Percentiles rank a stretch among this genome's conserved stretches.
Conservation (phyloP, 2,329 filamentous ascomycete genomes). For the Ceratocystis cubensis region DNA sequence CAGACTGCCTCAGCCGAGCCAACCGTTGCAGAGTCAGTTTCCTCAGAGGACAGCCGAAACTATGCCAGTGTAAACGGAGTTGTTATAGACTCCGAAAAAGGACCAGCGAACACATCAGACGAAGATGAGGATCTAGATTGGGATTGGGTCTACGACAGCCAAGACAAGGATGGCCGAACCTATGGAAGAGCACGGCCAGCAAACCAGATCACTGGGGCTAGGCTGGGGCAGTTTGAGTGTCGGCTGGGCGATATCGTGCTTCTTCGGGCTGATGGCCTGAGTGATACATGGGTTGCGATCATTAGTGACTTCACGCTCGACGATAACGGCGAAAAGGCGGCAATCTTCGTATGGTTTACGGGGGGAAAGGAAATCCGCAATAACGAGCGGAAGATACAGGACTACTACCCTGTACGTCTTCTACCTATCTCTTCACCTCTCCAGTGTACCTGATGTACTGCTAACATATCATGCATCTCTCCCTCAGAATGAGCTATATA, state of each 20-base stretch:
- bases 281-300: slow-evolving; percentile 85
- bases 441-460: not conserved
- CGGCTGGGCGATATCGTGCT: slow-evolving; percentile 71
- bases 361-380: slow-evolving; percentile 81
- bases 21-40: not conserved
- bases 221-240: slow-evolving; percentile 71
- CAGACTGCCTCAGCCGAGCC: slow-evolving; percentile 8
- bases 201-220: slow-evolving; percentile 63
- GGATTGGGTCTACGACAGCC: slow-evolving; percentile 21
- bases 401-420: slow-evolving; percentile 53
- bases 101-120: not conserved
- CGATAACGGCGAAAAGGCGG: slow-evolving; percentile 64
- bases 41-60: slow-evolving; percentile 1
- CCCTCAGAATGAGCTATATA: slow-evolving; percentile 71
- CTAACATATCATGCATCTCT: not conserved
- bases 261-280: slow-evolving; percentile 73
- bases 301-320: slow-evolving; percentile 70
- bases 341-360: slow-evolving; percentile 92
- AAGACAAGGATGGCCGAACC: slow-evolving; percentile 21
- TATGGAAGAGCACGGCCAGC: slow-evolving; percentile 30
- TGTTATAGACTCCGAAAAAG: not conserved
- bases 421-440: not conserved
- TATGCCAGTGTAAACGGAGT: not conserved
- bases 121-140: slow-evolving; percentile 20
- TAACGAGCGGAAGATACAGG: slow-evolving; percentile 65